Evolutionary conservation across 2,329 filamentous ascomycete species (phyloP), one percentile per base, ranked within the genome.

Genomic region (Plenodomus lindquistii): DNA sequence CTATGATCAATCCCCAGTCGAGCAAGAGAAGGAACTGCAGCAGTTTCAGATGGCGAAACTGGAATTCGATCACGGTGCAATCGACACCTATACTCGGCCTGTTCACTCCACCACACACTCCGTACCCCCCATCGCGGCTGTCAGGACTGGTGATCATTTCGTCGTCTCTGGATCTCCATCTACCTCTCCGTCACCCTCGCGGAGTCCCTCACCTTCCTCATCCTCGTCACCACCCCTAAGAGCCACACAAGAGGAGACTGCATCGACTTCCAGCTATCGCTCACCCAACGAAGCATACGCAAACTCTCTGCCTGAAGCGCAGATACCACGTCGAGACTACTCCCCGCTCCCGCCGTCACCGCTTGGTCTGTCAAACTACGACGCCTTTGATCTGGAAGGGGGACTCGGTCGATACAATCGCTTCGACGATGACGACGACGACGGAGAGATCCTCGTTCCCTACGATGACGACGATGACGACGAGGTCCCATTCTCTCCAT

Each of bases 291-390:
- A 67, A 46, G 65, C 66, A 19, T 71, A 65, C 48, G 56, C 62
- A 1, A 52, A 60, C 44, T 48, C 54, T 2, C 55, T 54, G 8
- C 54, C 61, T 7, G 52, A 41, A 29, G 46, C 55, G 10, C 61
- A 64, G 16, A 37, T 56, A 7, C 54, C 56, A 1, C 55, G 55
- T 3, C 57, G 57, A 42, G 58, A 66, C 19, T 69, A 71, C 46
- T 46, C 67, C 8, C 70, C 73, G 0, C 52, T 70, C 4, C 66
- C 68, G 9, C 70, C 71, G 1, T 73, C 71, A 1, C 72, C 73
- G 2, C 62, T 75, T 9, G 69, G 72, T 2, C 57, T 75, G 2
- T 74, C 69, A n/a, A 75, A 75, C 48, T 77, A 76, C 54, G 75
- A 76, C 46, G 70, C 70, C 9, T 65, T 77, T 20, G 74, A 76